Evolutionary conservation across 1,284 basidiomycete genomes (phyloP).

Genomic region (Phellopilus nigrolimitatus): DNA sequence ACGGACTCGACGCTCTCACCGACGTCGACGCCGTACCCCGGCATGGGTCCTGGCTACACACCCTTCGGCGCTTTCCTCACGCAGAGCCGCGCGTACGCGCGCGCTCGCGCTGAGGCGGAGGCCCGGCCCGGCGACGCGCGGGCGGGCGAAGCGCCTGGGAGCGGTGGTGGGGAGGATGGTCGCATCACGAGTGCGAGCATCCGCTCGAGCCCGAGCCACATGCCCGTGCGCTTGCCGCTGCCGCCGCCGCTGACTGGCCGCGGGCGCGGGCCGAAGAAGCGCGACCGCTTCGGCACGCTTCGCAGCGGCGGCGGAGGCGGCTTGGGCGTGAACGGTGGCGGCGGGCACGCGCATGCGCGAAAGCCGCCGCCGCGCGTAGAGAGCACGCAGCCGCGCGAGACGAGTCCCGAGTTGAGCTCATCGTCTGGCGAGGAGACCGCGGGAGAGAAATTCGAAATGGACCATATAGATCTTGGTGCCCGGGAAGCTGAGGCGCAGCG

Average conservation of each 20-base stretch:
- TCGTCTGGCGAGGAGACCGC: conserved; percentile 53
- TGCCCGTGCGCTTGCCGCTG: conserved; percentile 56
- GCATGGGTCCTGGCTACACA: conserved; percentile 45
- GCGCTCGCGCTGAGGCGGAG: no score
- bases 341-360: conserved; percentile 6
- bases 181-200: conserved; percentile 47
- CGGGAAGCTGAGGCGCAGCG: conserved; percentile 34
- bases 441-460: conserved; percentile 39
- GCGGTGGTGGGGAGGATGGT: conserved; percentile 29
- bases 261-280: conserved; percentile 33
- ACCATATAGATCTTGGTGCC: conserved; percentile 47
- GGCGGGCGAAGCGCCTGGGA: conserved; percentile 37
- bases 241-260: conserved; percentile 30
- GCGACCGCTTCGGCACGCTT: conserved; percentile 34
- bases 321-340: conserved; percentile 5
- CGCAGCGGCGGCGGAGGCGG: conserved; percentile 35
- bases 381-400: conserved; percentile 75
- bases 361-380: conserved; percentile 70
- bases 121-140: no score
- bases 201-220: conserved; percentile 70
- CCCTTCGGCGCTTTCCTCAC: conserved; percentile 54
- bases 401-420: conserved; percentile 69
- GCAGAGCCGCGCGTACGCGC: conserved; percentile 7
- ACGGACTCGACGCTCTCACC: conserved; percentile 71
- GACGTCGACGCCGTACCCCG: conserved; percentile 62